Conservation (phyloP, 768 basidiomycete genomes). For the Inosperma sp. region DNA sequence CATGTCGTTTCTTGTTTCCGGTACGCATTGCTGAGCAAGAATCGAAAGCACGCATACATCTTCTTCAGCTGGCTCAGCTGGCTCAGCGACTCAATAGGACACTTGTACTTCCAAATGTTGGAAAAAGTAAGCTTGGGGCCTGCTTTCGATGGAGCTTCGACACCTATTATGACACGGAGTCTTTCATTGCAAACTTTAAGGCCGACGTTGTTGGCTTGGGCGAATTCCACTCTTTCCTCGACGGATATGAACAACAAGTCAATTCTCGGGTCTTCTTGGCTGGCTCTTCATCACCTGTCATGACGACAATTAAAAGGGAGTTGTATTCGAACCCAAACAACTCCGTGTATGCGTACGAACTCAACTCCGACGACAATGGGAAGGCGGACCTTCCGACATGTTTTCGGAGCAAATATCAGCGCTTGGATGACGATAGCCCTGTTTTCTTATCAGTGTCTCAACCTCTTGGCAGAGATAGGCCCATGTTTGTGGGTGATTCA, state of each 20-base stretch:
- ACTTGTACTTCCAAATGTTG: constrained; percentile 58
- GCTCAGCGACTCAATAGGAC: constrained; percentile 48
- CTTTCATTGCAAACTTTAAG: constrained; percentile 9
- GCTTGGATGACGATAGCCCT: constrained; percentile 17
- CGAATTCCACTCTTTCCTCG: constrained; percentile 27
- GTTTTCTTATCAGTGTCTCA: constrained; percentile 16
- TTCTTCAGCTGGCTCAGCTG: constrained; percentile 49
- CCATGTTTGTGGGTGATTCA: constrained; percentile 11
- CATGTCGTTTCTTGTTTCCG: constrained; percentile 45
- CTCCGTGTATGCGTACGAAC: constrained; percentile 16
- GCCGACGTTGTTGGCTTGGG: constrained; percentile 30
- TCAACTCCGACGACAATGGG: constrained; percentile 16
- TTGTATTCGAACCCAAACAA: constrained; percentile 9
- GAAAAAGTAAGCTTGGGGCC: constrained; percentile 47
- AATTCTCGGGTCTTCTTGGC: constrained; percentile 36
- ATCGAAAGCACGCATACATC: constrained; percentile 52
- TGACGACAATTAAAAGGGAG: neutral
- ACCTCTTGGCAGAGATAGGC: constrained; percentile 8
- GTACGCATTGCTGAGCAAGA: constrained; percentile 53
- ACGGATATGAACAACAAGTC: constrained; percentile 19
- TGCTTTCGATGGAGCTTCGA: constrained; percentile 48
- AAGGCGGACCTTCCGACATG: constrained; percentile 22
- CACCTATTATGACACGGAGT: constrained; percentile 44
- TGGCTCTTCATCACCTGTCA: constrained; percentile 8
- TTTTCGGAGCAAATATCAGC: constrained; percentile 20